A percentile compares a stretch with the other conserved stretches of the same genome.
phyloP scores from a whole-genome alignment of 192 early-diverging fungal species.

The Backusella parvicylindrica region DNA sequence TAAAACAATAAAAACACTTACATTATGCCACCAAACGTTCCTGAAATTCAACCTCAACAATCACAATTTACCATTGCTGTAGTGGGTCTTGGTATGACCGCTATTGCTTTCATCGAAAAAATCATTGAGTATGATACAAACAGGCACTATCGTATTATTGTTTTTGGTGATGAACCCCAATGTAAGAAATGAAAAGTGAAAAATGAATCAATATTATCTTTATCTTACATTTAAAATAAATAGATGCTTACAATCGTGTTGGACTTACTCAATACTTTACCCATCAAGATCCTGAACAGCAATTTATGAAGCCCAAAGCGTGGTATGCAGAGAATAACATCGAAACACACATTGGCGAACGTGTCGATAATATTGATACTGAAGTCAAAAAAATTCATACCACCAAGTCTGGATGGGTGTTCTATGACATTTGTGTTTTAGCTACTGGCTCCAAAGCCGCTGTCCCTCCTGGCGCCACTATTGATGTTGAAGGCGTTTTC shows the following conservation, averaged over 20 bases:
- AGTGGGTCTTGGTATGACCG: constrained; percentile 71
- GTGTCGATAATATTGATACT: constrained; percentile 40
- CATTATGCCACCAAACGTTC: not conserved
- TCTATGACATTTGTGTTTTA: constrained; percentile 55
- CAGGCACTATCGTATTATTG: constrained; percentile 41
- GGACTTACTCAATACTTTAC: constrained; percentile 61
- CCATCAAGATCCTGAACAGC: constrained; percentile 40
- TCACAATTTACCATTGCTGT: constrained; percentile 38
- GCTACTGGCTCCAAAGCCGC: constrained; percentile 59
- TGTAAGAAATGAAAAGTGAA: not conserved
- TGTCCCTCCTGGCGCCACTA: constrained; percentile 46
- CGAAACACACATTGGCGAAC: constrained; percentile 33
- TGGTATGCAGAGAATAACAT: constrained; percentile 58
- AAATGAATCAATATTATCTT: not conserved
- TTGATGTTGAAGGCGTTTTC: constrained; percentile 50
- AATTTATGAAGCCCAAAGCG: constrained; percentile 39
- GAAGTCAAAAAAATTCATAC: constrained; percentile 34
- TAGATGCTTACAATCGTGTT: constrained; percentile 63
- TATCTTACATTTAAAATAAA: no score
- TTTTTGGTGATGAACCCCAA: constrained; percentile 49
- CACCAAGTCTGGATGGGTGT: constrained; percentile 15
- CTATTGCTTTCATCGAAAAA: constrained; percentile 60
- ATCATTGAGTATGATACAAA: constrained; percentile 50
- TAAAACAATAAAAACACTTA: not conserved
- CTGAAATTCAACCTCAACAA: not conserved